These are phyloP conservation scores for Wallemia mellicola DNA, from an alignment of 1,284 basidiomycete species.

Conservation along the genomic window DNA sequence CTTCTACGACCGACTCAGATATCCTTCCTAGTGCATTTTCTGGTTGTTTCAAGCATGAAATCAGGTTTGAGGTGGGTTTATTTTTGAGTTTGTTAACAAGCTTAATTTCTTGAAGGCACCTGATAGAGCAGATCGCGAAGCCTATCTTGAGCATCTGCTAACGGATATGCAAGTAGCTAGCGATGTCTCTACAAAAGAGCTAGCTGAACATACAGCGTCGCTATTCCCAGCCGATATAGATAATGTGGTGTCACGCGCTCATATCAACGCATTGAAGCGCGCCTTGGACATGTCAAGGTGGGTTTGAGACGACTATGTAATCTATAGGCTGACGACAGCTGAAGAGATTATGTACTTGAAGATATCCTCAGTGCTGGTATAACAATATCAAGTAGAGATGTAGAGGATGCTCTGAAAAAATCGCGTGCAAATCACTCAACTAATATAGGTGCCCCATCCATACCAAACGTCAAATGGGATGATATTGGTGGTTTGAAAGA, in stretches of 20 bases:
- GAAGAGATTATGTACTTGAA: not conserved
- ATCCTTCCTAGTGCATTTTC: conserved; percentile 35
- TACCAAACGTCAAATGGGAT: conserved; percentile 89
- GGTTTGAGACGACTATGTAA: too few relatives aligned
- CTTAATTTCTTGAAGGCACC: too few relatives aligned
- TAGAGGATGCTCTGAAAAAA: conserved; percentile 40
- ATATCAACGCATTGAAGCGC: conserved; percentile 29
- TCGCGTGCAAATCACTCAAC: conserved; percentile 58
- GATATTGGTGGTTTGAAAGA: conserved; percentile 74
- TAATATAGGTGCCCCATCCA: conserved; percentile 82
- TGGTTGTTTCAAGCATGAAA: conserved; percentile 62
- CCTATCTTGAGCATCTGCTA: conserved; percentile 29
- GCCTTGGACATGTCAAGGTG: conserved; percentile 19
- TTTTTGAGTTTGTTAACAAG: too few relatives aligned
- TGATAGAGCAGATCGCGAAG: conserved; percentile 37
- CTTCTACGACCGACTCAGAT: conserved; percentile 38
- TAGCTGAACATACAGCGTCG: conserved; percentile 77
- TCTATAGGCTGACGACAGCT: too few relatives aligned
- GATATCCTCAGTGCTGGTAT: conserved; percentile 23
- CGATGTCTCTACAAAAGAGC: conserved; percentile 39
- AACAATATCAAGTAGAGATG: conserved; percentile 32
- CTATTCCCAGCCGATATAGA: conserved; percentile 57
- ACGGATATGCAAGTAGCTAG: conserved; percentile 25
- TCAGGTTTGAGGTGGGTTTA: conserved; percentile 49
- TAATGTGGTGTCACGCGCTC: conserved; percentile 35